Percentiles rank a stretch among this genome's conserved stretches.
Conservation (phyloP, 495 filamentous ascomycete genomes). For the Evansstolkia leycettana region DNA sequence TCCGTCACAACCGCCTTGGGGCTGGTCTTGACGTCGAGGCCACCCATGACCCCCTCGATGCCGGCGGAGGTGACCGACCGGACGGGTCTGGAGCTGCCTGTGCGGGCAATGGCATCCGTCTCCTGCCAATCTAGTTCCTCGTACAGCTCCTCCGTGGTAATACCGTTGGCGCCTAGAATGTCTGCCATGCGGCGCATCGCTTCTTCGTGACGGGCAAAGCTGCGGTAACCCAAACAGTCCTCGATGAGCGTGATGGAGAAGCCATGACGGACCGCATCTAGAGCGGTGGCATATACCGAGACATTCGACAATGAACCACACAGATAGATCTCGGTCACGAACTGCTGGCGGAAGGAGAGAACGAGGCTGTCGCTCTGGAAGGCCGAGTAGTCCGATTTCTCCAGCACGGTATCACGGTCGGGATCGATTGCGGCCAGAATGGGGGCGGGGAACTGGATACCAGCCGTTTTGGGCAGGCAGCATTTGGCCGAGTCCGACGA, state of each 20-base stretch:
- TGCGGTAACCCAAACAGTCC: slow-evolving; percentile 81
- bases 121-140: slow-evolving; percentile 38
- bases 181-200: slow-evolving; percentile 66
- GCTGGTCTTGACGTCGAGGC: slow-evolving; percentile 15
- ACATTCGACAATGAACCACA: slow-evolving; percentile 84
- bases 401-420: slow-evolving; percentile 53
- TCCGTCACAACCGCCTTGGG: neutral
- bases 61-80: slow-evolving; percentile 13
- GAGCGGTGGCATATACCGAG: slow-evolving; percentile 82
- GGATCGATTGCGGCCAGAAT: slow-evolving; percentile 43
- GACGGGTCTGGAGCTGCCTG: slow-evolving; percentile 7
- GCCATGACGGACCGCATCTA: slow-evolving; percentile 81
- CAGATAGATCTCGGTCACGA: slow-evolving; percentile 86
- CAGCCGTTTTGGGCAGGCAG: slow-evolving; percentile 44
- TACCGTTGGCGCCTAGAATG: slow-evolving; percentile 58
- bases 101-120: slow-evolving; percentile 27
- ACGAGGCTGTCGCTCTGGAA: slow-evolving; percentile 64
- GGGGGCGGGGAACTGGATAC: slow-evolving; percentile 53
- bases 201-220: slow-evolving; percentile 55
- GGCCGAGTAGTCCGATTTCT: slow-evolving; percentile 82
- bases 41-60: slow-evolving; percentile 28
- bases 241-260: slow-evolving; percentile 75
- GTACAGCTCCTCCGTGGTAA: slow-evolving; percentile 46
- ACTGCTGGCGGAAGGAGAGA: slow-evolving; percentile 54
- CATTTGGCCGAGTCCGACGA: slow-evolving; percentile 41